Evolutionary conservation across 208 protist genomes (phyloP).

Genomic region (Leishmania amazonensis): DNA sequence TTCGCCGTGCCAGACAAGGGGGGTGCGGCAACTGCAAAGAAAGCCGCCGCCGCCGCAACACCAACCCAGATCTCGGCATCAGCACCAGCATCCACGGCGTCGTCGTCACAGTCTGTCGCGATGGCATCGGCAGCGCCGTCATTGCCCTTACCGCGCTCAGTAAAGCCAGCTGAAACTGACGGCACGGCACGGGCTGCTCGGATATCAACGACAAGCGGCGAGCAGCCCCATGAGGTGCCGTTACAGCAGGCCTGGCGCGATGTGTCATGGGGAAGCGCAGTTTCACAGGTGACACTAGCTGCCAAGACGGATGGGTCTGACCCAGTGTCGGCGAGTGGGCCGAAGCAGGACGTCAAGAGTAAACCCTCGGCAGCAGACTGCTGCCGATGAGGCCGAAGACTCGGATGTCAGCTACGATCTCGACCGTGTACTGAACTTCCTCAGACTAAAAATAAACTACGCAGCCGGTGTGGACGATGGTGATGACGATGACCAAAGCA

Average conservation of each 20-base stretch:
- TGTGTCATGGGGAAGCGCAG: neutral
- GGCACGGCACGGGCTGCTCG: neutral
- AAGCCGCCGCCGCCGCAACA: neutral
- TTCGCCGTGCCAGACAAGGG: neutral
- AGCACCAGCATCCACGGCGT: neutral
- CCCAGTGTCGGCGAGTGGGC: neutral
- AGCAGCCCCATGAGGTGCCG: neutral
- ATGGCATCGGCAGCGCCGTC: neutral
- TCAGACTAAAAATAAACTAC: slow-evolving; percentile 21
- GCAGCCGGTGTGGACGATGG: neutral
- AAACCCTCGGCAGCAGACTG: neutral
- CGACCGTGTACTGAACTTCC: slow-evolving; percentile 25
- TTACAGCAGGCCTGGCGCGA: slow-evolving; percentile 8
- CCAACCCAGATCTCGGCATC: neutral
- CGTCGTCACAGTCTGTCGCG: neutral
- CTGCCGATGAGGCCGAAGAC: slow-evolving; percentile 10
- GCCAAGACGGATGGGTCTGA: neutral
- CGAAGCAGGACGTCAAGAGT: neutral
- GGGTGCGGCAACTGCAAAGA: no score
- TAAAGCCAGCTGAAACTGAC: slow-evolving; percentile 1
- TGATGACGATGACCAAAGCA: slow-evolving; percentile 23
- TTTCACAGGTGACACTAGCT: neutral
- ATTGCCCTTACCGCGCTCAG: slow-evolving; percentile 13
- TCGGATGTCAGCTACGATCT: slow-evolving; percentile 30
- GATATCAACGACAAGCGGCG: neutral